Conservation (phyloP, 805 yeast genomes). For the Kregervanrija fluxuum region DNA sequence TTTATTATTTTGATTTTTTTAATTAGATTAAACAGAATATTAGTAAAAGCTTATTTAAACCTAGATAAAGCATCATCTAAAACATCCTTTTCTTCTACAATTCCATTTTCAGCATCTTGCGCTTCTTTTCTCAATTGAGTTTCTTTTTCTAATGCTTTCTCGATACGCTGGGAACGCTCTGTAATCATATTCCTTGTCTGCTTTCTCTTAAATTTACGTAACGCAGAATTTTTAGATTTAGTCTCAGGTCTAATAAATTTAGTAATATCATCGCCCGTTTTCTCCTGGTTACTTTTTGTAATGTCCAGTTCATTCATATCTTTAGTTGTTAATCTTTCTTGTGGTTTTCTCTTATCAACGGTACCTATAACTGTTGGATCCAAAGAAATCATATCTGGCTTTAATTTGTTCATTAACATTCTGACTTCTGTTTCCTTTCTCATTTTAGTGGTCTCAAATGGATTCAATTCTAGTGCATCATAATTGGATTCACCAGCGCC, state of each 20-base stretch:
- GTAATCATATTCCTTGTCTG: slow-evolving; percentile 80
- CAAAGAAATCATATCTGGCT: slow-evolving; percentile 86
- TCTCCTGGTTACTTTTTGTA: slow-evolving; percentile 24
- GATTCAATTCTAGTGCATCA: slow-evolving; percentile 90
- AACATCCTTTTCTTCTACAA: slow-evolving; percentile 44
- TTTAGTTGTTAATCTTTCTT: slow-evolving; percentile 55
- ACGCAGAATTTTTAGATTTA: slow-evolving; percentile 74
- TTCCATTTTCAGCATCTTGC: slow-evolving; percentile 36
- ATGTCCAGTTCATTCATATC: slow-evolving; percentile 40
- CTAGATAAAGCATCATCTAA: slow-evolving; percentile 44
- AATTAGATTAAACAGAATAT: neutral
- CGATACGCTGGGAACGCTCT: slow-evolving; percentile 72
- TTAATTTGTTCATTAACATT: slow-evolving; percentile 73
- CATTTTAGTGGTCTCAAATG: slow-evolving; percentile 85
- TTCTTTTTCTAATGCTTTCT: slow-evolving; percentile 67
- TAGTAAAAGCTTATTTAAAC: slow-evolving; percentile 29
- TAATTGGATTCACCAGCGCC: slow-evolving; percentile 98
- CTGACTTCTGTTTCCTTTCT: slow-evolving; percentile 92
- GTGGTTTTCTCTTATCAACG: slow-evolving; percentile 64
- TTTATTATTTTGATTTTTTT: neutral
- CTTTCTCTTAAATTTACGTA: slow-evolving; percentile 75
- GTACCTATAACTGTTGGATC: slow-evolving; percentile 86
- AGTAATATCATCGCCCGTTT: slow-evolving; percentile 39
- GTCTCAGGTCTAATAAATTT: slow-evolving; percentile 59
- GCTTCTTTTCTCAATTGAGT: slow-evolving; percentile 58